Evolutionary conservation across 345 rosid species (phyloP).

Genomic region (Cardamine chenopodiifolia): DNA sequence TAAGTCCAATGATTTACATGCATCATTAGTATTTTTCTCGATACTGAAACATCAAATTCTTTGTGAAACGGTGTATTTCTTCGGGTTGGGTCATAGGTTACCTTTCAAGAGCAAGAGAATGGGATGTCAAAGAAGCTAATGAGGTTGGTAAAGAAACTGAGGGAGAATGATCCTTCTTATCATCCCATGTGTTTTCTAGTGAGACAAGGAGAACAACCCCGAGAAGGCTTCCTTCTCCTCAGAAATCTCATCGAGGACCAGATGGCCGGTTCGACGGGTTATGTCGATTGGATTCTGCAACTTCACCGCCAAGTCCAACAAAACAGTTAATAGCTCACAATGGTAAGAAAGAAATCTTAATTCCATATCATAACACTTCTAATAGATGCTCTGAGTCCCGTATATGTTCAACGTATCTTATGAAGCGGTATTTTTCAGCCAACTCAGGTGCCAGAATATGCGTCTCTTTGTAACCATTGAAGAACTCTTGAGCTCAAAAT

Average conservation of each 20-base stretch:
- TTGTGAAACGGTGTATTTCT: constrained; percentile 22
- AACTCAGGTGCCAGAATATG: not conserved
- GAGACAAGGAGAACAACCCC: constrained; percentile 98
- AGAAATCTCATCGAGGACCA: constrained; percentile 84
- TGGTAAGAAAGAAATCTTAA: constrained; percentile 43
- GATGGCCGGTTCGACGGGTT: constrained; percentile 72
- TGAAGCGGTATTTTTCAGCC: not conserved
- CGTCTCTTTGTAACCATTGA: constrained; percentile 12
- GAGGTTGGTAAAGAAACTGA: constrained; percentile 62
- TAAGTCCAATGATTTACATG: not conserved
- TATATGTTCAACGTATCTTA: constrained; percentile 13
- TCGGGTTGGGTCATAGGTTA: constrained; percentile 56
- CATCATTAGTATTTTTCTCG: not conserved
- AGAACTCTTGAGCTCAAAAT: constrained; percentile 25
- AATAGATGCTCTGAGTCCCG: not conserved
- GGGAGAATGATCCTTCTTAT: constrained; percentile 74
- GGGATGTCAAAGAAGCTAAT: constrained; percentile 87
- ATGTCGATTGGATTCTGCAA: constrained; percentile 82
- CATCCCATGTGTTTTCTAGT: constrained; percentile 74
- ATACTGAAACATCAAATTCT: not conserved
- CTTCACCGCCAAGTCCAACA: constrained; percentile 91
- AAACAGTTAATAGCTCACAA: constrained; percentile 50
- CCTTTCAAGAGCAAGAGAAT: constrained; percentile 57
- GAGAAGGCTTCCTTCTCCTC: constrained; percentile 87
- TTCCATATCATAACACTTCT: constrained; percentile 1